Evolutionary conservation across 768 basidiomycete genomes (phyloP), one percentile per base, ranked within the genome.

Genomic region (Boletus subcaerulescens): DNA sequence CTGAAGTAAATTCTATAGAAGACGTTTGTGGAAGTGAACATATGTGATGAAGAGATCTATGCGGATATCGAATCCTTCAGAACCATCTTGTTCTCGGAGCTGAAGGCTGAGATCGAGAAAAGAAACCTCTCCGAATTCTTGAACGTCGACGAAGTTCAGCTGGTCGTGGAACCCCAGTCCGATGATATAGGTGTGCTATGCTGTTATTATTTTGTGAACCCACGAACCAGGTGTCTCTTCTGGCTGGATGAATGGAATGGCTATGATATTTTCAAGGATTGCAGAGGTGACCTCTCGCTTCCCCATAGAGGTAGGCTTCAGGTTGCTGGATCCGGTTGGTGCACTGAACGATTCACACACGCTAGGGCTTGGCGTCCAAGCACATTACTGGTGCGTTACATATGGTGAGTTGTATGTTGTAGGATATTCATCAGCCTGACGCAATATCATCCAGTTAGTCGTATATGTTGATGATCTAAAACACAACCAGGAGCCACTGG

Each of bases 191-290:
- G 58, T 12, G 32, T 65, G 2, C 32, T 64, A n/a, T 68, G 70
- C 59, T 57, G 75, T 56, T 84, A 84, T 62, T 84, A 83, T 60
- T 81, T 80, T 52, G 80, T 76, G 29, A 73, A 82, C 56, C 81
- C 83, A 42, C 20, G 59, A 1, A 65, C 68, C 0, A 75, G 79
- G n/a, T 62, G 70, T n/a, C 66, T 85, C 10, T 86, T 86, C 56
- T 87, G 80, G 75, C 51, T 84, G 35, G 76, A 84, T 42, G 58
- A 71, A 0, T 79, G 75, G 52, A 62, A 75, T 0, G 72, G 75
- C 1, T 38, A 51, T 0, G 50, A 65, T 8, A 61, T 83, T 33
- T 60, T 72, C 31, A 32, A 31, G 18, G 60, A 66, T 7, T n/a
- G n/a, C n/a, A n/a, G 20, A 46, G 67, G 65, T 5, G 15, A 9